A percentile compares a stretch with the other conserved stretches of the same genome.
Conservation (phyloP, 257 asterid genomes). For the Solanum habrochaites region DNA sequence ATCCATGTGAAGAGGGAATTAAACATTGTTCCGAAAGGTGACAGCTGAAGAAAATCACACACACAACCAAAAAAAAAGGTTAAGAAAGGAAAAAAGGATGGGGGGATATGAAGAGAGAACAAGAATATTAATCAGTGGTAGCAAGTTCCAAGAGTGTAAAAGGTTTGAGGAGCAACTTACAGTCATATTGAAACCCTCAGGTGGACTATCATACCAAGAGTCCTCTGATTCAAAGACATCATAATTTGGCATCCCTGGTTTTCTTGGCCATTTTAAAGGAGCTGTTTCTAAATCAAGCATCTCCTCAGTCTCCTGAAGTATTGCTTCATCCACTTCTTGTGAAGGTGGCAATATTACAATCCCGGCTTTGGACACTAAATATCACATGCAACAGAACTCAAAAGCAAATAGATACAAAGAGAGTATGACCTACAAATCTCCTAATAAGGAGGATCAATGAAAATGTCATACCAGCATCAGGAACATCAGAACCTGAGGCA, state of each 20-base stretch:
- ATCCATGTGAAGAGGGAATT: slow-evolving; percentile 79
- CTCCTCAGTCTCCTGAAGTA: slow-evolving; percentile 23
- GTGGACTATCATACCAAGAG: slow-evolving; percentile 77
- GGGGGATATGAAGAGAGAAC: background rate
- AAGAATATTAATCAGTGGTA: background rate
- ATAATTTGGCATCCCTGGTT: slow-evolving; percentile 36
- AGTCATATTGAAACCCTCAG: slow-evolving; percentile 53
- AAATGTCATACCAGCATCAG: slow-evolving; percentile 56
- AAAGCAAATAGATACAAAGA: slow-evolving; percentile 3
- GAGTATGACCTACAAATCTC: background rate
- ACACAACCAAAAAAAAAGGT: background rate
- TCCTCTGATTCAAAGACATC: slow-evolving; percentile 63
- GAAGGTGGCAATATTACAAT: slow-evolving; percentile 51
- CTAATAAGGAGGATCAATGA: background rate
- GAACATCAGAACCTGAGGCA: slow-evolving; percentile 52
- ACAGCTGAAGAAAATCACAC: slow-evolving; percentile 39
- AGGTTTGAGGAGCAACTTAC: slow-evolving; percentile 32
- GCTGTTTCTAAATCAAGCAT: slow-evolving; percentile 29
- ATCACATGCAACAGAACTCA: slow-evolving; percentile 10
- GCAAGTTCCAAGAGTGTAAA: background rate
- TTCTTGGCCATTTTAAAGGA: slow-evolving; percentile 64
- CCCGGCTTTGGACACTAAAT: slow-evolving; percentile 72
- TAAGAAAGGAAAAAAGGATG: background rate
- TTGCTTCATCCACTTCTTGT: slow-evolving; percentile 25
- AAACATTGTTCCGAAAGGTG: slow-evolving; percentile 83